Evolutionary conservation across 176 grass and related monocot species (phyloP).

Genomic region (Pontederia paniculata): DNA sequence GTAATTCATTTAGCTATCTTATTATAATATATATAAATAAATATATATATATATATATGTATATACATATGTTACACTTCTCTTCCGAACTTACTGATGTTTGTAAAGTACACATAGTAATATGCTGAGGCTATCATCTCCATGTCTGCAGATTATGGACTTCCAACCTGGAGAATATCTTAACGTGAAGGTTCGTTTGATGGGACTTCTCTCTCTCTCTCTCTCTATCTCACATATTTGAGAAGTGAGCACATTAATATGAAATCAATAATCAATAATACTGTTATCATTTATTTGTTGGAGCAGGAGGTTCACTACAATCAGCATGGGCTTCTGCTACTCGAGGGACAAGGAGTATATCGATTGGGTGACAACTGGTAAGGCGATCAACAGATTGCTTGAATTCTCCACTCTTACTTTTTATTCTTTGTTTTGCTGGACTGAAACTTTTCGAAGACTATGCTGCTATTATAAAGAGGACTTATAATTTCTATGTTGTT

Average conservation of each 20-base stretch:
- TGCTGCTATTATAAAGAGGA: too few relatives aligned
- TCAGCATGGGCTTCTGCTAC: slow-evolving; percentile 85
- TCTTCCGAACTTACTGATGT: too few relatives aligned
- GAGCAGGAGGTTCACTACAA: slow-evolving; percentile 95
- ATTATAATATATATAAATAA: too few relatives aligned
- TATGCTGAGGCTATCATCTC: slow-evolving; percentile 12
- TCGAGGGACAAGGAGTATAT: slow-evolving; percentile 97
- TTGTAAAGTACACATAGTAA: background rate
- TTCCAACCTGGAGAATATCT: slow-evolving; percentile 98
- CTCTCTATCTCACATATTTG: background rate
- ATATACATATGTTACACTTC: too few relatives aligned
- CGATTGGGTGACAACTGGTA: slow-evolving; percentile 85
- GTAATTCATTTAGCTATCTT: too few relatives aligned
- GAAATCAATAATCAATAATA: slow-evolving; percentile 4
- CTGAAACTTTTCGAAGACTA: too few relatives aligned
- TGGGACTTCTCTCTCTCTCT: background rate
- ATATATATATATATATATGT: too few relatives aligned
- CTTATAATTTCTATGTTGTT: too few relatives aligned
- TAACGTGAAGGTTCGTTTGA: slow-evolving; percentile 76
- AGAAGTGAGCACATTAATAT: background rate
- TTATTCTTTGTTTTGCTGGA: background rate
- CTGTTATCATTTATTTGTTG: slow-evolving; percentile 18
- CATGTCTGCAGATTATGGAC: slow-evolving; percentile 74
- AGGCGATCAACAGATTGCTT: slow-evolving; percentile 6
- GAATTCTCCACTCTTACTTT: background rate